phyloP scores from a whole-genome alignment of 176 grass and related monocot species.

The Tillandsia leiboldiana region DNA sequence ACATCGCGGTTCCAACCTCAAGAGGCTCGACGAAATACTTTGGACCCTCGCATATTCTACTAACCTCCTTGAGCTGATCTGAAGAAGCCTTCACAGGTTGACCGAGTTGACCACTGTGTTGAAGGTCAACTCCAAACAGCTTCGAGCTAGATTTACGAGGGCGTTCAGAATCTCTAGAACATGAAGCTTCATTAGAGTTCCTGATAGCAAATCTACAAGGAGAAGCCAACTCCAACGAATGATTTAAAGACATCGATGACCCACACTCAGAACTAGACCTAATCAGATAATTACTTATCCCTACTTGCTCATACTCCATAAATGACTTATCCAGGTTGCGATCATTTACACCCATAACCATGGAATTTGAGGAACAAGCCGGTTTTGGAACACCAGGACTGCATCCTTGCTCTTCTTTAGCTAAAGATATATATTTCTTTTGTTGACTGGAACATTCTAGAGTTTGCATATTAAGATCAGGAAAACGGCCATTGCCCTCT shows the following conservation, averaged over 20 bases:
- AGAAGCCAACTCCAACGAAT: slow-evolving; percentile 32
- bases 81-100: slow-evolving; percentile 32
- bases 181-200: slow-evolving; percentile 3
- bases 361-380: slow-evolving; percentile 22
- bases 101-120: slow-evolving; percentile 23
- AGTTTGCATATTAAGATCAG: slow-evolving; percentile 36
- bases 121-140: slow-evolving; percentile 44
- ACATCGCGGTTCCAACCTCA: slow-evolving; percentile 44
- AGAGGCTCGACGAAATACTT: slow-evolving; percentile 40
- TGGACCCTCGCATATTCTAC: not conserved
- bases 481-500: slow-evolving; percentile 15
- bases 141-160: slow-evolving; percentile 26
- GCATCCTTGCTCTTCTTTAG: slow-evolving; percentile 13
- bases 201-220: slow-evolving; percentile 7
- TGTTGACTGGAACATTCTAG: slow-evolving; percentile 10
- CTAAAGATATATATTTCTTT: not conserved
- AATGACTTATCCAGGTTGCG: slow-evolving; percentile 14
- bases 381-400: slow-evolving; percentile 11
- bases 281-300: slow-evolving; percentile 17
- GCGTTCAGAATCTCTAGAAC: slow-evolving; percentile 9
- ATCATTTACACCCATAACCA: not conserved
- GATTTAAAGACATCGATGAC: slow-evolving; percentile 24
- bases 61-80: slow-evolving; percentile 20
- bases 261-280: slow-evolving; percentile 21
- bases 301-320: slow-evolving; percentile 10